These are phyloP conservation scores for Malassezia restricta DNA, from an alignment of 1,284 basidiomycete species.

Conservation along the genomic window DNA sequence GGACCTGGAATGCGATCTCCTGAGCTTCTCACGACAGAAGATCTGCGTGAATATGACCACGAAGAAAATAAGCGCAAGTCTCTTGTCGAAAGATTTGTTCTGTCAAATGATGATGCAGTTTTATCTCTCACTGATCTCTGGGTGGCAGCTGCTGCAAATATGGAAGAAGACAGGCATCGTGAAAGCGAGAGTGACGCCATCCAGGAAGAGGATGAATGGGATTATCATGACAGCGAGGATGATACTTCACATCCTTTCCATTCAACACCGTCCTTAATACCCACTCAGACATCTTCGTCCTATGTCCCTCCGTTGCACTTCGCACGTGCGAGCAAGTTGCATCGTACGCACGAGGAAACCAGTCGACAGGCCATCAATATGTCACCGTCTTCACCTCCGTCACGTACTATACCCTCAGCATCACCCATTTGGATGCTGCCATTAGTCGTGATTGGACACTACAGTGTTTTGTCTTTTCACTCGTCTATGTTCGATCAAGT, in stretches of 20 bases:
- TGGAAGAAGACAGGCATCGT: slow-evolving; percentile 55
- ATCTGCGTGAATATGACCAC: background rate
- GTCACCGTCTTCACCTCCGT: background rate
- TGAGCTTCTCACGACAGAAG: background rate
- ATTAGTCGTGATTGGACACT: slow-evolving; percentile 40
- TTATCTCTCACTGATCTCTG: slow-evolving; percentile 79
- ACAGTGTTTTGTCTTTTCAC: slow-evolving; percentile 41
- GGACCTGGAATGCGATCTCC: background rate
- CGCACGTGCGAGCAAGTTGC: slow-evolving; percentile 15
- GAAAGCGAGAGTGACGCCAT: slow-evolving; percentile 15
- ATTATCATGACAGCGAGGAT: slow-evolving; percentile 1
- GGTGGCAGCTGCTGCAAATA: slow-evolving; percentile 79
- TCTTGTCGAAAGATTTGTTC: slow-evolving; percentile 59
- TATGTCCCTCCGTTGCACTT: slow-evolving; percentile 39
- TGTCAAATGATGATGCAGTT: slow-evolving; percentile 74
- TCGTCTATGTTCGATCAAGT: slow-evolving; percentile 45
- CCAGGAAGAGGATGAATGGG: slow-evolving; percentile 38
- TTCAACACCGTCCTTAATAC: background rate
- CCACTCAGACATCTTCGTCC: background rate
- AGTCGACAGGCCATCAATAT: background rate
- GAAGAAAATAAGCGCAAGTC: slow-evolving; percentile 7
- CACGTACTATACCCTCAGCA: background rate
- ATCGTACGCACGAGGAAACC: background rate
- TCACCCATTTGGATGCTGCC: slow-evolving; percentile 34
- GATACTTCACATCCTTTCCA: background rate